These are phyloP conservation scores for Strobilomyces confusus DNA, from an alignment of 768 basidiomycete species.

Conservation along the genomic window DNA sequence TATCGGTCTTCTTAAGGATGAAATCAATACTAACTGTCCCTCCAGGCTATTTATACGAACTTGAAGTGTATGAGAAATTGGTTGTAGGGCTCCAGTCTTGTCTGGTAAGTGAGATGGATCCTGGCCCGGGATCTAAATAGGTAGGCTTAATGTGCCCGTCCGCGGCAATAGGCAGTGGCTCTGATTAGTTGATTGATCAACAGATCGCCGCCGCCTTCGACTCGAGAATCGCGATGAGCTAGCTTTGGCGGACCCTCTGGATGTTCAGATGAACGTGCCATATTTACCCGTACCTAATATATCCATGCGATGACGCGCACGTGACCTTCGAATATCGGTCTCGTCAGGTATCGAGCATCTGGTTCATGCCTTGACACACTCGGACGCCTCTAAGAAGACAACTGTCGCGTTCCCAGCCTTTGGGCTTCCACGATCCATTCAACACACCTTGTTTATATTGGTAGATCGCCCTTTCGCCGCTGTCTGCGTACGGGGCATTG, in stretches of 20 bases:
- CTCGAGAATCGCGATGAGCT: background rate
- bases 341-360: constrained; percentile 10
- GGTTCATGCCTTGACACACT: constrained; percentile 24
- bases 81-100: background rate
- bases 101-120: too few relatives aligned
- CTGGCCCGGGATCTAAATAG: too few relatives aligned
- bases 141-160: too few relatives aligned
- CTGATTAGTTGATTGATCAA: constrained; percentile 3
- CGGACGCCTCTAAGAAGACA: constrained; percentile 7
- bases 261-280: background rate
- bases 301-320: constrained; percentile 14
- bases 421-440: constrained; percentile 9
- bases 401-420: constrained; percentile 4
- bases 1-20: too few relatives aligned
- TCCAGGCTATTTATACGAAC: constrained; percentile 2
- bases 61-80: too few relatives aligned
- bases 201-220: background rate
- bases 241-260: background rate
- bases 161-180: too few relatives aligned
- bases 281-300: constrained; percentile 10
- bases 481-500: constrained; percentile 5
- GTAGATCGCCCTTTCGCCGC: constrained; percentile 7
- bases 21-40: too few relatives aligned
- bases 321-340: constrained; percentile 12
- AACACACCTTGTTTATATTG: constrained; percentile 24